Percentiles rank a stretch among this genome's conserved stretches.
Evolutionary conservation across 352 stramenopile species (phyloP).

Genomic region (Pythium angustatum): DNA sequence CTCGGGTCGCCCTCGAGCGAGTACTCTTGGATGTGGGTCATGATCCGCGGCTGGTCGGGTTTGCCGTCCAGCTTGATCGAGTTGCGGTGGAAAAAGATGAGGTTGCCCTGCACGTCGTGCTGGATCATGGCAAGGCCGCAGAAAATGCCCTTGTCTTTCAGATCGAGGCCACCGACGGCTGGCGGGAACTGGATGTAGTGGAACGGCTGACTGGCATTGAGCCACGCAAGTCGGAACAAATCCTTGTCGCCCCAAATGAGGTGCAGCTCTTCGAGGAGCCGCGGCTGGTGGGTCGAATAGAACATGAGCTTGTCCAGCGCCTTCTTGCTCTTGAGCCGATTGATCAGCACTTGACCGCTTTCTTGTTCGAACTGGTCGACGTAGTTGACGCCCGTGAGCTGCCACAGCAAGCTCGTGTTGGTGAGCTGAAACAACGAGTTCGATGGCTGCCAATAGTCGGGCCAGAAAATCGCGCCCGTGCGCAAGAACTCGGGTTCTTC

Average conservation of each 20-base stretch:
- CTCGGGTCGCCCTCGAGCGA: constrained; percentile 64
- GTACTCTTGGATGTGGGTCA: constrained; percentile 86
- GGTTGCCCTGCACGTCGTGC: constrained; percentile 79
- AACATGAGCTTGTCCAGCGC: constrained; percentile 88
- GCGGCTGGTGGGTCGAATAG: constrained; percentile 74
- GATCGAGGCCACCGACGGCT: constrained; percentile 69
- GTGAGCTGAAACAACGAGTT: constrained; percentile 85
- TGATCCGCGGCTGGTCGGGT: constrained; percentile 64
- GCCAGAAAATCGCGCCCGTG: constrained; percentile 85
- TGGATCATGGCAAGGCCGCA: constrained; percentile 87
- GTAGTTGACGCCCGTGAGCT: constrained; percentile 70
- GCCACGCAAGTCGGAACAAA: constrained; percentile 80
- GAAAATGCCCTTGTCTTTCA: constrained; percentile 75
- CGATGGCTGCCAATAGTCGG: constrained; percentile 79
- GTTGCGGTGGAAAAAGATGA: constrained; percentile 88
- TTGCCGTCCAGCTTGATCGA: constrained; percentile 81
- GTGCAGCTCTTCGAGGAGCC: constrained; percentile 68
- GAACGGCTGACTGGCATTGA: constrained; percentile 75
- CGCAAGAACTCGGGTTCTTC: constrained; percentile 71
- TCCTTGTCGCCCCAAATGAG: constrained; percentile 89
- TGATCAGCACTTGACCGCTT: constrained; percentile 84
- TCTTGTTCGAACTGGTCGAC: constrained; percentile 88
- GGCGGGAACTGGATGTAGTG: constrained; percentile 77
- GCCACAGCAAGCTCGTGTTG: constrained; percentile 73
- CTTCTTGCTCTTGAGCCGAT: constrained; percentile 69